Evolutionary conservation across 495 filamentous ascomycete species (phyloP).

Genomic region (Niebla homalea): DNA sequence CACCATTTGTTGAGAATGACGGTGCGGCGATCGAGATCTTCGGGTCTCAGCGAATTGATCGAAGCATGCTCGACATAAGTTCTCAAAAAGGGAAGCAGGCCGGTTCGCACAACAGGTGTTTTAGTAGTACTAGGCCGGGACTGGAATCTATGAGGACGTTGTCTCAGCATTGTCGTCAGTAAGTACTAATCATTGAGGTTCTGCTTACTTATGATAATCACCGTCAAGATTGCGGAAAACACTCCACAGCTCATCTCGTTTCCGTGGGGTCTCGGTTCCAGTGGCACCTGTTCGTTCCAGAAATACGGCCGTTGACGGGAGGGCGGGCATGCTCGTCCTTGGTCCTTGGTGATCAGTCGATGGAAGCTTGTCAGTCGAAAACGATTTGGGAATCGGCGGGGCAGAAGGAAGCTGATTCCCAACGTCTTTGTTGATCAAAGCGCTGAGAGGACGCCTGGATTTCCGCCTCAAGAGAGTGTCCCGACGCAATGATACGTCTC

Average conservation of each 20-base stretch:
- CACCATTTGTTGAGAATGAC: conserved; percentile 91
- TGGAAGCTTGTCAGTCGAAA: conserved; percentile 45
- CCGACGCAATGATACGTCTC: conserved; percentile 21
- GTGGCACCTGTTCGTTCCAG: conserved; percentile 23
- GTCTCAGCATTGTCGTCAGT: not conserved
- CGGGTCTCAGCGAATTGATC: conserved; percentile 50
- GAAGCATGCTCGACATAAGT: conserved; percentile 60
- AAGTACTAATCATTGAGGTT: not conserved
- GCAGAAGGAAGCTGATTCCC: conserved; percentile 33
- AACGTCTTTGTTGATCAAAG: conserved; percentile 33
- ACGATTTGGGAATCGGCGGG: conserved; percentile 40
- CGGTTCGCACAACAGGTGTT: conserved; percentile 62
- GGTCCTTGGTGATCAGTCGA: conserved; percentile 26
- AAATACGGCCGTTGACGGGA: conserved; percentile 35
- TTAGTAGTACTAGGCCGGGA: conserved; percentile 65
- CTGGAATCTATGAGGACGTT: conserved; percentile 43
- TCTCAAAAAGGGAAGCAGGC: conserved; percentile 73
- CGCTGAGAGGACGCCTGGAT: conserved; percentile 38
- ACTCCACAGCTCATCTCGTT: conserved; percentile 81
- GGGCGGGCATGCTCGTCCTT: conserved; percentile 36
- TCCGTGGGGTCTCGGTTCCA: conserved; percentile 31
- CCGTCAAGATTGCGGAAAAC: conserved; percentile 69
- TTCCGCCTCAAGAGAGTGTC: conserved; percentile 31
- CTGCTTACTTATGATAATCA: conserved; percentile 60
- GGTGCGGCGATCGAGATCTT: conserved; percentile 76